A percentile compares a stretch with the other conserved stretches of the same genome.
Evolutionary conservation across 2,329 filamentous ascomycete species (phyloP).

Genomic region (Byssochlamys sp.): DNA sequence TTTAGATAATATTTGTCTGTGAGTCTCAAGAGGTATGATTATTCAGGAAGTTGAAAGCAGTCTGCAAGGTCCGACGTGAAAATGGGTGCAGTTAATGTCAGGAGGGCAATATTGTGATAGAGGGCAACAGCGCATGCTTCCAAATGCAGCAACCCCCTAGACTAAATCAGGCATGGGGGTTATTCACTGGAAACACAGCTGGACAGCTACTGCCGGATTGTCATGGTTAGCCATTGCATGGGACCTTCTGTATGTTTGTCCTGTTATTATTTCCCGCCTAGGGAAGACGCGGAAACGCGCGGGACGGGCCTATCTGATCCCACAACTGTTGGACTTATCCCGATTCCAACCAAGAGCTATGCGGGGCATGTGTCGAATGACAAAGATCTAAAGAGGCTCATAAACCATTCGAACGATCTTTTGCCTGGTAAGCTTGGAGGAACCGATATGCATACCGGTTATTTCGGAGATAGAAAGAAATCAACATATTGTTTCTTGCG

Average conservation of each 20-base stretch:
- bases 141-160: background rate
- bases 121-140: background rate
- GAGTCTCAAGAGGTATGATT: background rate
- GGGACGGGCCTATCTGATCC: background rate
- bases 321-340: background rate
- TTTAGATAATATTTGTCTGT: background rate
- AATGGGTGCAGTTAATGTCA: background rate
- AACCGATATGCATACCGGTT: too few species aligned
- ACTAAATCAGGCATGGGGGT: background rate
- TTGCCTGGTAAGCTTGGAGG: too few species aligned
- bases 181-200: background rate
- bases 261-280: background rate
- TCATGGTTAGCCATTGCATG: background rate
- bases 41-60: background rate
- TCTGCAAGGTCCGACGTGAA: background rate
- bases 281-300: background rate
- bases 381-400: too few species aligned
- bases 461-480: background rate
- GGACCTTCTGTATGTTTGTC: background rate
- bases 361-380: too few species aligned
- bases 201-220: background rate
- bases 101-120: background rate
- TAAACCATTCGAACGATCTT: too few species aligned
- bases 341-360: background rate
- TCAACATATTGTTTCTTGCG: background rate